phyloP scores from a whole-genome alignment of 2,329 filamentous ascomycete species.

The Xylaria sp. region DNA sequence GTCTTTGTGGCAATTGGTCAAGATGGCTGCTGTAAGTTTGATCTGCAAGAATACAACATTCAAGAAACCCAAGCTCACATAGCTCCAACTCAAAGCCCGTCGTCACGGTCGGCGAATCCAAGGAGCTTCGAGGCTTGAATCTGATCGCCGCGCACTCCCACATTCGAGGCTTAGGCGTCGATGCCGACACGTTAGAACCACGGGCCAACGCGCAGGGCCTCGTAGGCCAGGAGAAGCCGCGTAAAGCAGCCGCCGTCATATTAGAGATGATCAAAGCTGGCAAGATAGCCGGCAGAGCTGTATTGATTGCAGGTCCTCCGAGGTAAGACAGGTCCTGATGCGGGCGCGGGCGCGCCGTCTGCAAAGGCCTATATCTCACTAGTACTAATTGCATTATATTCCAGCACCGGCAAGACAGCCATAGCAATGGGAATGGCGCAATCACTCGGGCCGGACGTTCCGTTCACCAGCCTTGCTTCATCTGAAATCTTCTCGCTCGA shows the following conservation, averaged over 20 bases:
- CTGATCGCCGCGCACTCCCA: conserved; percentile 98
- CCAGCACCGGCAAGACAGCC: conserved; percentile 94
- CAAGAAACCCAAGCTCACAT: conserved; percentile 36
- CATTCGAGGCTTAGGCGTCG: conserved; percentile 94
- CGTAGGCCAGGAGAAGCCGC: conserved; percentile 94
- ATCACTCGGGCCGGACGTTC: conserved; percentile 91
- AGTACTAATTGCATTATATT: conserved; percentile 35
- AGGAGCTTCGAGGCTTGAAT: conserved; percentile 95
- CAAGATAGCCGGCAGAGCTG: conserved; percentile 95
- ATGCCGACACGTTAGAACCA: conserved; percentile 89
- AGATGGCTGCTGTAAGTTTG: conserved; percentile 65
- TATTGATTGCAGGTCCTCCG: conserved; percentile 93
- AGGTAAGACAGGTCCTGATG: conserved; percentile 61
- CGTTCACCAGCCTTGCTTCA: conserved; percentile 94
- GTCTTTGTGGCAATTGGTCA: conserved; percentile 40
- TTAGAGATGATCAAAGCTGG: conserved; percentile 99
- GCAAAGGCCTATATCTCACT: neutral
- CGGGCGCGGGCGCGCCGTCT: too few relatives aligned
- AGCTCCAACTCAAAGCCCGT: conserved; percentile 58
- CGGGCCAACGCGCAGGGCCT: conserved; percentile 88
- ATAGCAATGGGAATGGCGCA: conserved; percentile 99
- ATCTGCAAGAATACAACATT: neutral
- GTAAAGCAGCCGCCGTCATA: conserved; percentile 95
- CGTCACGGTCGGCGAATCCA: conserved; percentile 89
- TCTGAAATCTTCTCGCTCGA: conserved; percentile 99